Evolutionary conservation across 768 basidiomycete genomes (phyloP).

Genomic region (Leccinum arenicola): DNA sequence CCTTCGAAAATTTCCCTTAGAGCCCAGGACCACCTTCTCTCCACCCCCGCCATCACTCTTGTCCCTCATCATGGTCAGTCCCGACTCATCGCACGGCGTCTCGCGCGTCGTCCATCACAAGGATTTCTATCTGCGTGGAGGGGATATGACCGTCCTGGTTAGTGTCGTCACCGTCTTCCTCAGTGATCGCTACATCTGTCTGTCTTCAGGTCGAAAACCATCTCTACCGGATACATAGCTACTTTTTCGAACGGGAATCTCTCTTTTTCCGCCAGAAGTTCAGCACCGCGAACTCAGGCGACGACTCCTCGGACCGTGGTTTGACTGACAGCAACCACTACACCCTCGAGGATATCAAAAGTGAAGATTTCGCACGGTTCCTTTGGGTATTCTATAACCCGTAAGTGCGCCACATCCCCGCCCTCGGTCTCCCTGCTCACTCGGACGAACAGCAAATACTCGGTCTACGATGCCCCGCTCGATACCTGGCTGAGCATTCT

Average conservation of each 20-base stretch:
- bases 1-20: constrained; percentile 36
- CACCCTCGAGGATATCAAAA: constrained; percentile 42
- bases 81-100: constrained; percentile 26
- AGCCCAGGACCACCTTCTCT: constrained; percentile 25
- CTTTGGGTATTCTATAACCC: constrained; percentile 64
- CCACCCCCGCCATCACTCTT: constrained; percentile 30
- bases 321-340: constrained; percentile 35
- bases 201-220: constrained; percentile 50
- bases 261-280: constrained; percentile 41
- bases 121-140: constrained; percentile 55
- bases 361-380: constrained; percentile 51
- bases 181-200: constrained; percentile 13
- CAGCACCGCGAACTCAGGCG: constrained; percentile 23
- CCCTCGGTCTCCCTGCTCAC: background rate
- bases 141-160: constrained; percentile 58
- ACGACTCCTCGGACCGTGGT: constrained; percentile 35
- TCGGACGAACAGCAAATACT: constrained; percentile 31
- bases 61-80: constrained; percentile 25
- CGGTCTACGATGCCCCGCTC: constrained; percentile 36
- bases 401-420: constrained; percentile 35
- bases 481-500: constrained; percentile 44
- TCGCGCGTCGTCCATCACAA: constrained; percentile 35
- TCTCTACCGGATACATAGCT: constrained; percentile 56
- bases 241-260: constrained; percentile 65
- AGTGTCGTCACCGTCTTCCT: constrained; percentile 17